A percentile compares a stretch with the other conserved stretches of the same genome.
Evolutionary conservation across 1,139 yeast species (phyloP).

Genomic region (Candida buenavistaensis): DNA sequence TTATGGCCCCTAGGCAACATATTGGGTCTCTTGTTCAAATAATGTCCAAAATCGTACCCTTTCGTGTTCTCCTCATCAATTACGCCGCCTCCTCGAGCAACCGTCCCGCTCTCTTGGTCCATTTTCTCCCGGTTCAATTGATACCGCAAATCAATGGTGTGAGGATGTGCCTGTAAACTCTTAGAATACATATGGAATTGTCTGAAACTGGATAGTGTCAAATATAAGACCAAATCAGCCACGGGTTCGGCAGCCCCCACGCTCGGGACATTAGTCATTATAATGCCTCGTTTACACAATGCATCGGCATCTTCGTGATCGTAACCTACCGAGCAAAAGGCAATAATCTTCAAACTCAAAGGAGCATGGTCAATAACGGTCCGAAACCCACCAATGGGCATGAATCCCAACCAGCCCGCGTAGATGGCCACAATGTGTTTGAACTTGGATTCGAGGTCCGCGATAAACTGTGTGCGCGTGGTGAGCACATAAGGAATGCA

Average conservation of each 20-base stretch:
- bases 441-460: conserved; percentile 32
- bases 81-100: conserved; percentile 1
- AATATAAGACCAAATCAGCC: conserved; percentile 67
- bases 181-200: conserved; percentile 52
- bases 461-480: conserved; percentile 39
- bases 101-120: conserved; percentile 11
- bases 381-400: conserved; percentile 49
- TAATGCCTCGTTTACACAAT: conserved; percentile 42
- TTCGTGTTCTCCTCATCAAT: too few relatives aligned
- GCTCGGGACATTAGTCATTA: conserved; percentile 66
- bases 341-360: conserved; percentile 49
- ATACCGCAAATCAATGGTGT: conserved; percentile 14
- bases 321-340: conserved; percentile 72
- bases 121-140: conserved; percentile 12
- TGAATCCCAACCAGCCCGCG: conserved; percentile 63
- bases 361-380: conserved; percentile 59
- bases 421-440: conserved; percentile 56
- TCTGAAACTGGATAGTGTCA: conserved; percentile 62
- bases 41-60: conserved; percentile 54
- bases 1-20: conserved; percentile 56
- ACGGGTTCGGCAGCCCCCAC: conserved; percentile 68
- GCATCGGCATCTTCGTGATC: conserved; percentile 56
- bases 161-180: conserved; percentile 5
- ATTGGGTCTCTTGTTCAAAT: conserved; percentile 32
- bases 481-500: conserved; percentile 45